A percentile compares a stretch with the other conserved stretches of the same genome.
Evolutionary conservation across 768 basidiomycete species (phyloP).

Genomic region (Amanita polypyramis): DNA sequence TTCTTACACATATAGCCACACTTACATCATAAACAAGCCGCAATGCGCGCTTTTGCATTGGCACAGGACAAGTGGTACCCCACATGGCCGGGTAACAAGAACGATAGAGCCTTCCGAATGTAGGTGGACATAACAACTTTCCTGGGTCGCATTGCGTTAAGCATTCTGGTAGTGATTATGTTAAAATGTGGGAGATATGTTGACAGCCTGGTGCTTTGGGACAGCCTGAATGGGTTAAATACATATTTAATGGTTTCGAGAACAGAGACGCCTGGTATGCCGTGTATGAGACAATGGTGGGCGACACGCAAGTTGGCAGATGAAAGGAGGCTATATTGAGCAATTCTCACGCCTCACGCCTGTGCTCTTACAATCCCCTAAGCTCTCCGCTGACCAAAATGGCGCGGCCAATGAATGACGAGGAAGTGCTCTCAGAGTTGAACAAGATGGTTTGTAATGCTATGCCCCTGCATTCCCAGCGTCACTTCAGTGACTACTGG

Average conservation of each 20-base stretch:
- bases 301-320: neutral
- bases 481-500: neutral
- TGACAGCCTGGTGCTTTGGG: neutral
- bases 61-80: constrained; percentile 52
- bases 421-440: constrained; percentile 94
- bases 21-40: constrained; percentile 22
- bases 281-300: neutral
- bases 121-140: constrained; percentile 22
- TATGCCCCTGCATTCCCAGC: neutral
- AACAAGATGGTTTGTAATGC: constrained; percentile 80
- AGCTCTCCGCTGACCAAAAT: constrained; percentile 21
- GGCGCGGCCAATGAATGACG: constrained; percentile 82
- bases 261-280: neutral
- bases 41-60: constrained; percentile 61
- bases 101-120: constrained; percentile 63
- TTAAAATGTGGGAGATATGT: constrained; percentile 42
- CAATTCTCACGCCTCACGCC: neutral
- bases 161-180: constrained; percentile 24
- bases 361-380: neutral
- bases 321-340: neutral
- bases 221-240: neutral
- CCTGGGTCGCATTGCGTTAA: constrained; percentile 12
- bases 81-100: constrained; percentile 56
- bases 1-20: neutral
- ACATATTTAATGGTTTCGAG: too few relatives aligned